phyloP scores from a whole-genome alignment of 176 grass and related monocot species.

The Triticum timopheevii region DNA sequence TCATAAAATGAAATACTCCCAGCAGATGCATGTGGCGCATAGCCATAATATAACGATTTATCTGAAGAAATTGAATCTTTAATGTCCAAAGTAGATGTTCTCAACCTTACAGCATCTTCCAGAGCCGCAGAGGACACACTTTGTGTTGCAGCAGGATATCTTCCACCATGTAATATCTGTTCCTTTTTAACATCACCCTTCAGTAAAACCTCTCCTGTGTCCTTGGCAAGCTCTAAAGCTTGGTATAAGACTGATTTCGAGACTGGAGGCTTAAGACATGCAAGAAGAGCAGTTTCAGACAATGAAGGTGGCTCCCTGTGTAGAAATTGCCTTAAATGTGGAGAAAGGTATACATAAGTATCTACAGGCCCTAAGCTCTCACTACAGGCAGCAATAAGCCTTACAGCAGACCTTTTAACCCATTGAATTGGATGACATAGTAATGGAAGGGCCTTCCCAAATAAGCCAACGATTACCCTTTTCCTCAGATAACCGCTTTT shows the following conservation, averaged over 20 bases:
- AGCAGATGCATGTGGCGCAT: conserved; percentile 57
- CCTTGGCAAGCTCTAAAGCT: conserved; percentile 79
- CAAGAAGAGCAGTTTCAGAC: conserved; percentile 68
- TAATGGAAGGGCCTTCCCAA: conserved; percentile 72
- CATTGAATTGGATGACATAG: conserved; percentile 89
- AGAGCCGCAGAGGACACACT: conserved; percentile 13
- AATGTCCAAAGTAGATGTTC: conserved; percentile 43
- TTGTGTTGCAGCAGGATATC: conserved; percentile 30
- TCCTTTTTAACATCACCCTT: conserved; percentile 58
- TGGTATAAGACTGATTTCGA: conserved; percentile 78
- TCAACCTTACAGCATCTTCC: conserved; percentile 50
- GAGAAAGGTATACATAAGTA: conserved; percentile 86
- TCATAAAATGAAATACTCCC: conserved; percentile 81
- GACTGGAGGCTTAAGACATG: conserved; percentile 82
- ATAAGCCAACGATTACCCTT: conserved; percentile 75
- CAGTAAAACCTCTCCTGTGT: conserved; percentile 58
- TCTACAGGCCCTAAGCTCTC: conserved; percentile 86
- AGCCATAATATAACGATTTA: conserved; percentile 65
- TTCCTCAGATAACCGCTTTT: conserved; percentile 81
- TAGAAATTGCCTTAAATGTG: conserved; percentile 70
- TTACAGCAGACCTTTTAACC: conserved; percentile 85
- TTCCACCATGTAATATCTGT: conserved; percentile 42
- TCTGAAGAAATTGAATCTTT: conserved; percentile 68
- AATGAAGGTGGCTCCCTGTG: conserved; percentile 75
- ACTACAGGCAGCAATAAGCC: conserved; percentile 75